Percentiles rank a stretch among this genome's conserved stretches.
Conservation (phyloP, 148 eudicot genomes). For the Limonium bicolor region DNA sequence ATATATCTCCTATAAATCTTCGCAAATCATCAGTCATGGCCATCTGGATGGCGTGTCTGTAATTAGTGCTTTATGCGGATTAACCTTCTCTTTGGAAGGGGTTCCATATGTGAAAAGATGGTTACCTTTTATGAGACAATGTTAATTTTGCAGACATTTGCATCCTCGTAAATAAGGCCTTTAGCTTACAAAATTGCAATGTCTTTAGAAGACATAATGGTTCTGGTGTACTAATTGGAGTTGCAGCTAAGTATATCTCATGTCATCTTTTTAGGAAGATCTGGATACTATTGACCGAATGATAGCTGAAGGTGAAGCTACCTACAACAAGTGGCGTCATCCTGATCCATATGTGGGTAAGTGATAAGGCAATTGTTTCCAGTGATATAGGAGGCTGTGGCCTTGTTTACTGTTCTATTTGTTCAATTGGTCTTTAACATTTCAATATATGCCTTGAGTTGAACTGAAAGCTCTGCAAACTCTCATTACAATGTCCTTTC, state of each 20-base stretch:
- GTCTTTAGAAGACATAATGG: too few relatives aligned
- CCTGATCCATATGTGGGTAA: slow-evolving; percentile 97
- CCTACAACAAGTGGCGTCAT: slow-evolving; percentile 69
- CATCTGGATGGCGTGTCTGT: too few relatives aligned
- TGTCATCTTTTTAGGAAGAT: slow-evolving; percentile 44
- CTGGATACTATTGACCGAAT: slow-evolving; percentile 70
- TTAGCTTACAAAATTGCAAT: neutral
- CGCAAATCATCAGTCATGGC: too few relatives aligned
- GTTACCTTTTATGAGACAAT: too few relatives aligned
- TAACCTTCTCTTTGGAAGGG: too few relatives aligned
- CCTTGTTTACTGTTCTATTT: neutral
- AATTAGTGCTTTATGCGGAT: too few relatives aligned
- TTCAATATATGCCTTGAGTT: neutral
- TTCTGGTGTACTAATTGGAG: neutral
- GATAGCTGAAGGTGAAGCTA: slow-evolving; percentile 74
- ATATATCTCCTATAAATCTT: too few relatives aligned
- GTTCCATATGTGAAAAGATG: too few relatives aligned
- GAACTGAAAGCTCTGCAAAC: neutral
- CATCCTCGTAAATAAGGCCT: too few relatives aligned
- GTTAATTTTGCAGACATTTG: too few relatives aligned
- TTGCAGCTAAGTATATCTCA: too few relatives aligned
- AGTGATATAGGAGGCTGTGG: neutral
- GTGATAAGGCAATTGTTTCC: slow-evolving; percentile 5
- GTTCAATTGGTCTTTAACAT: neutral
- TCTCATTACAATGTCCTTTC: neutral